These are phyloP conservation scores for Cyclaneusma minus DNA, from an alignment of 2,329 filamentous ascomycete genomes.

Conservation along the genomic window DNA sequence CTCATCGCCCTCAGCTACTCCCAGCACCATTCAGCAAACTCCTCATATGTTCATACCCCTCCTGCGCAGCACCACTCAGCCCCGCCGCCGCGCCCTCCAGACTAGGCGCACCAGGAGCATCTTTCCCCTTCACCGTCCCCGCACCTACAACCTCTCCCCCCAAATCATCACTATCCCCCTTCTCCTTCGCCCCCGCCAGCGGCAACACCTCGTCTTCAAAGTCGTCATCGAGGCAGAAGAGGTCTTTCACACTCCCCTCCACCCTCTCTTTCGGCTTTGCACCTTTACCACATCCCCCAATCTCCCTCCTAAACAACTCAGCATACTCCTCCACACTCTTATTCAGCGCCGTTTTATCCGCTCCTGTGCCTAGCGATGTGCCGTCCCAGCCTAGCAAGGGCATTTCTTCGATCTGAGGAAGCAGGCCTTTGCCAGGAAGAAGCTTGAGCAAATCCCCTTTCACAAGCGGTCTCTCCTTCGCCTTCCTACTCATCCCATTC, in stretches of 20 bases:
- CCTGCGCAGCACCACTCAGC: too few relatives aligned
- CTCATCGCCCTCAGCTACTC: too few relatives aligned
- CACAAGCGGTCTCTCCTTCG: conserved; percentile 21
- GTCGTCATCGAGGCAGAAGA: conserved; percentile 45
- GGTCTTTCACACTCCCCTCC: conserved; percentile 33
- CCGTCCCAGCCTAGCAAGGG: conserved; percentile 54
- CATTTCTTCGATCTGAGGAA: conserved; percentile 29
- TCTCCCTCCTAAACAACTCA: conserved; percentile 39
- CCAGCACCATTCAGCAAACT: too few relatives aligned
- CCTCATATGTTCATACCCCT: too few relatives aligned
- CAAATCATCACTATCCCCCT: too few relatives aligned
- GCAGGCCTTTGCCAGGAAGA: conserved; percentile 25
- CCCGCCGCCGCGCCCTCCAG: too few relatives aligned
- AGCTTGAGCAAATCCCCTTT: conserved; percentile 33
- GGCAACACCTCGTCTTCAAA: background rate
- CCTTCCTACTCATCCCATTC: conserved; percentile 5
- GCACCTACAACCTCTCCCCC: too few relatives aligned
- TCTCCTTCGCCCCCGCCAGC: too few relatives aligned
- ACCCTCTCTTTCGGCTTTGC: conserved; percentile 17
- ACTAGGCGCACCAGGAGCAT: too few relatives aligned
- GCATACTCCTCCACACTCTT: conserved; percentile 35
- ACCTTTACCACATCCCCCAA: conserved; percentile 48
- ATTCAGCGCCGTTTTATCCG: conserved; percentile 37
- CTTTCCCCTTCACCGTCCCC: too few relatives aligned
- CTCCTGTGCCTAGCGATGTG: conserved; percentile 25